Evolutionary conservation across 306 rosid species (phyloP), one percentile per base, ranked within the genome.

Genomic region (Cucumis cinereus): DNA sequence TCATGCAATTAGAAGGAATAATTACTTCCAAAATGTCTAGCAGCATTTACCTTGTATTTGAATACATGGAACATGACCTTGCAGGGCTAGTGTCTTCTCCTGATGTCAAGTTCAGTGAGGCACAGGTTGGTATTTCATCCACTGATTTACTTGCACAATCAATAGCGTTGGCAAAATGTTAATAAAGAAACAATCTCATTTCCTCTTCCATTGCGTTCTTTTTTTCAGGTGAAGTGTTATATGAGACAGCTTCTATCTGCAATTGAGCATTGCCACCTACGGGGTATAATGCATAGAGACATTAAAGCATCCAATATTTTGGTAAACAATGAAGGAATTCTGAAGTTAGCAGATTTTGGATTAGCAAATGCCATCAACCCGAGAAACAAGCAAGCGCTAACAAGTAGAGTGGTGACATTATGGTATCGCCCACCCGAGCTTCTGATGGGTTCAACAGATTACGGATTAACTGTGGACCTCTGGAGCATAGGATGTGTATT

Each of bases 341-440:
- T 95, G 52, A 95, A 92, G 88, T 80, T 95, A 76, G 98, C 85
- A 56, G 99, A 95, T 90, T 95, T 95, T 79, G 99, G 99, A 78
- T 85, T 95, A 82, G 99, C 99, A 60, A 92, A 95, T 77, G 80
- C 87, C 60, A 45, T 89, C 35, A 86, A 81, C 82, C 36, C 89
- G 13, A 88, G 68, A 83, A 85, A 79, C 81, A 92, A 83, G 80
- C 91, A 88, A 23, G 88, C 78, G 0, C 78, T 95, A 63, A 95
- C 99, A 15, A 95, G 99, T 70, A 93, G 99, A 17, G 99, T 95
- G 30, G 96, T 95, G 64, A 95, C 99, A 5, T 74, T 95, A 52
- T 95, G 99, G 99, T 95, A 95, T 78, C 99, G 99, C 47, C 99
- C 99, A 41, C 99, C 99, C 0, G 99, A 95, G 63, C 97, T 95